phyloP scores from a whole-genome alignment of 2,329 filamentous ascomycete species.

The Waltergamsia citrina region DNA sequence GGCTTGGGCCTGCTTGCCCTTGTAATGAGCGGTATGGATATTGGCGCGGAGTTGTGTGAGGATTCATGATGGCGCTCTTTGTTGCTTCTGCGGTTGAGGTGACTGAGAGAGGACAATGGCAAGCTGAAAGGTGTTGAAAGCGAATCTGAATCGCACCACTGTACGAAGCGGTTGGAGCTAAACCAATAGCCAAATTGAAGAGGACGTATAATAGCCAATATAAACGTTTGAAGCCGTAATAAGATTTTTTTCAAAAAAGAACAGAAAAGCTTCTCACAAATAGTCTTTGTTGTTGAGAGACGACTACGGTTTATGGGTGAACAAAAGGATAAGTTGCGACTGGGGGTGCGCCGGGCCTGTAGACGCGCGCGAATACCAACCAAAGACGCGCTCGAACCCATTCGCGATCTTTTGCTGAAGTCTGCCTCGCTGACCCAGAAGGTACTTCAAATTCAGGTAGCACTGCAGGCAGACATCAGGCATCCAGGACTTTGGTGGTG shows the following conservation, averaged over 20 bases:
- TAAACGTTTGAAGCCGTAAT: too few relatives aligned
- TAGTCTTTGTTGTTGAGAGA: too few relatives aligned
- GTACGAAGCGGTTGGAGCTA: too few relatives aligned
- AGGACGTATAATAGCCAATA: too few relatives aligned
- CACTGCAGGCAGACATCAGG: conserved; percentile 14
- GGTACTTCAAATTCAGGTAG: conserved; percentile 16
- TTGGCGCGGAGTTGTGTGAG: conserved; percentile 25
- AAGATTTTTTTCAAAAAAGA: too few relatives aligned
- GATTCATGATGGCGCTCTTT: conserved; percentile 24
- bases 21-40: conserved; percentile 24
- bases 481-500: conserved; percentile 15
- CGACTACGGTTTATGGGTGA: too few relatives aligned
- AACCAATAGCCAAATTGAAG: too few relatives aligned
- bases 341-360: background rate
- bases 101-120: too few relatives aligned
- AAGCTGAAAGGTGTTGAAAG: too few relatives aligned
- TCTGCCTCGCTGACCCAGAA: conserved; percentile 12
- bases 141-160: too few relatives aligned
- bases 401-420: conserved; percentile 6
- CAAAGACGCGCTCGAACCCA: background rate
- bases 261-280: too few relatives aligned
- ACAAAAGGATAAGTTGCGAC: too few relatives aligned
- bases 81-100: background rate
- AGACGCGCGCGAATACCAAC: background rate
- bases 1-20: conserved; percentile 16